Evolutionary conservation across 2,329 filamentous ascomycete species (phyloP).

Genomic region (Diplocarpon rosae): DNA sequence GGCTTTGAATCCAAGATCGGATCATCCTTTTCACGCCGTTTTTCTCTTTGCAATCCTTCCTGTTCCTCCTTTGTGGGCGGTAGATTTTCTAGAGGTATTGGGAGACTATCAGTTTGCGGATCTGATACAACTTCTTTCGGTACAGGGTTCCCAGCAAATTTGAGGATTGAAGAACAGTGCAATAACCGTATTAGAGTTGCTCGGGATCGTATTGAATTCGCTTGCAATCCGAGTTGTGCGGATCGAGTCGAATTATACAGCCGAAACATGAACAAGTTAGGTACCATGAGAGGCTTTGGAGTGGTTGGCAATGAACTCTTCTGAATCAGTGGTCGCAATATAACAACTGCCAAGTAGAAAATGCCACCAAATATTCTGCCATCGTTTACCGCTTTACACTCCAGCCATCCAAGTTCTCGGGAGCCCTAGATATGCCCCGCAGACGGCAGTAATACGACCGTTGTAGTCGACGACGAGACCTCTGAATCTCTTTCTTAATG

Average conservation of each 20-base stretch:
- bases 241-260: slow-evolving; percentile 8
- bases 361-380: neutral
- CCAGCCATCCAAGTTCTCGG: neutral
- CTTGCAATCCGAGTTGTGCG: neutral
- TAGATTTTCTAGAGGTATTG: too few relatives aligned
- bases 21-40: too few relatives aligned
- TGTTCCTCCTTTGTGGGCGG: too few relatives aligned
- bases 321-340: neutral
- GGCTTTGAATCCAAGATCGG: too few relatives aligned
- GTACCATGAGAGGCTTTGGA: neutral
- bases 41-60: too few relatives aligned
- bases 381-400: neutral
- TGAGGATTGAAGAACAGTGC: too few relatives aligned
- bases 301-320: too few relatives aligned
- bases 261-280: slow-evolving; percentile 18
- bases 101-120: too few relatives aligned
- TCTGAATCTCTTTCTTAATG: neutral
- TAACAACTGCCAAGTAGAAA: neutral
- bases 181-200: too few relatives aligned
- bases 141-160: too few relatives aligned
- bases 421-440: neutral
- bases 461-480: neutral
- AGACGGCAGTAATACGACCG: neutral
- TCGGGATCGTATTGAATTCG: neutral
- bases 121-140: too few relatives aligned